Conservation (phyloP, 1,284 basidiomycete genomes). For the Gomphus bonarii region DNA sequence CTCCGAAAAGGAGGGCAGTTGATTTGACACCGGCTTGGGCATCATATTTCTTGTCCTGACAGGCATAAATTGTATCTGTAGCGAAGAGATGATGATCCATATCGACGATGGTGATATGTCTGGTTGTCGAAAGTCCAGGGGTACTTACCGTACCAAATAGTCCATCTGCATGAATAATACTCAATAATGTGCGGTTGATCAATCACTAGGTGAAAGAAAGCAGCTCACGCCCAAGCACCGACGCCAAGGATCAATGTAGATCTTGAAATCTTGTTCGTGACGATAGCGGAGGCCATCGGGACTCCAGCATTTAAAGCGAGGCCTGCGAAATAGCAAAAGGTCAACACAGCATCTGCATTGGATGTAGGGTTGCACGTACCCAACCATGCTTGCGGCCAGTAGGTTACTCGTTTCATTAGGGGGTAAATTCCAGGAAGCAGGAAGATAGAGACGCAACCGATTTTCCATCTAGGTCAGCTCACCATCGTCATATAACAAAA, state of each 20-base stretch:
- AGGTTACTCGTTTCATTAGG: conserved; percentile 52
- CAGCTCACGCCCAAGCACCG: background rate
- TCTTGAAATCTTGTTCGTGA: background rate
- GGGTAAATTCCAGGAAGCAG: conserved; percentile 42
- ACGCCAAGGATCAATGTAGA: background rate
- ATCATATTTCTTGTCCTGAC: conserved; percentile 37
- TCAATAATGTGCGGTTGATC: too few relatives aligned
- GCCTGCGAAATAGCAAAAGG: conserved; percentile 8
- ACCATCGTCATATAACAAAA: background rate
- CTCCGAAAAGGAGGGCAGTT: conserved; percentile 33
- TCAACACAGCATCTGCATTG: conserved; percentile 1
- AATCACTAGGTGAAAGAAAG: background rate
- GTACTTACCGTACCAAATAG: background rate
- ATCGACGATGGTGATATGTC: background rate
- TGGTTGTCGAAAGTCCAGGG: background rate
- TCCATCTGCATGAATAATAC: background rate
- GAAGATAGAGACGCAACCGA: conserved; percentile 33
- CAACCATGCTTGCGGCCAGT: conserved; percentile 56
- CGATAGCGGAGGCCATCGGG: background rate
- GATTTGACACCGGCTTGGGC: conserved; percentile 34
- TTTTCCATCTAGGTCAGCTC: conserved; percentile 23
- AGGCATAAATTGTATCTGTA: conserved; percentile 40
- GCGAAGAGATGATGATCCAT: conserved; percentile 19
- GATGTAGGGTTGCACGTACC: conserved; percentile 22
- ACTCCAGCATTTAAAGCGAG: background rate